A percentile compares a stretch with the other conserved stretches of the same genome.
These are phyloP conservation scores for Monilinia laxa DNA, from an alignment of 2,329 filamentous ascomycete genomes.

Conservation along the genomic window DNA sequence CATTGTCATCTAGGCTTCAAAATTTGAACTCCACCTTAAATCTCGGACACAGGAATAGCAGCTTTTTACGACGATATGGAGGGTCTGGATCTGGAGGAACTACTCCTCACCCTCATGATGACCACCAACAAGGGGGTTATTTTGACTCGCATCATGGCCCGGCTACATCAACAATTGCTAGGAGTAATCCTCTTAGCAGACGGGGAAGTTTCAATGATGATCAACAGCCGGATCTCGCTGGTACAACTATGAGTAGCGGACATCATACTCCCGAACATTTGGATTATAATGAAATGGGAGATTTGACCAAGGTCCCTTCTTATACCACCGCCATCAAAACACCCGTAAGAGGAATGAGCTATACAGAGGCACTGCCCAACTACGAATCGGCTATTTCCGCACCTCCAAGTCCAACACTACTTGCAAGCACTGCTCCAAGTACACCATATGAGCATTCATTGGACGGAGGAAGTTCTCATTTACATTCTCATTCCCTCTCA, in stretches of 20 bases:
- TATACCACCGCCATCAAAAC: slow-evolving; percentile 72
- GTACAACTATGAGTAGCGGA: slow-evolving; percentile 44
- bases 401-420: slow-evolving; percentile 42
- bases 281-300: slow-evolving; percentile 59
- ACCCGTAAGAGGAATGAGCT: slow-evolving; percentile 53
- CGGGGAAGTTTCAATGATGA: slow-evolving; percentile 41
- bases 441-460: slow-evolving; percentile 22
- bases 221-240: slow-evolving; percentile 44
- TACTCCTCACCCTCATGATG: slow-evolving; percentile 35
- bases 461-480: neutral
- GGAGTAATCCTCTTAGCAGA: slow-evolving; percentile 45
- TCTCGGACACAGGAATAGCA: slow-evolving; percentile 47
- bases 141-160: slow-evolving; percentile 32
- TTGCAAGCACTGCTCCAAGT: slow-evolving; percentile 25
- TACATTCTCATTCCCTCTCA: neutral
- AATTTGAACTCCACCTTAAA: slow-evolving; percentile 67
- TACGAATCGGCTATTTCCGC: slow-evolving; percentile 62
- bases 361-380: slow-evolving; percentile 59
- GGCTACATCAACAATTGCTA: slow-evolving; percentile 22
- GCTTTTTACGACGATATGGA: slow-evolving; percentile 37
- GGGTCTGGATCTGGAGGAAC: slow-evolving; percentile 40
- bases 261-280: slow-evolving; percentile 57
- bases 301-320: slow-evolving; percentile 72
- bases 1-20: slow-evolving; percentile 66
- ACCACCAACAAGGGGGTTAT: slow-evolving; percentile 25